Evolutionary conservation across 352 stramenopile genomes (phyloP), one percentile per base, ranked within the genome.

Genomic region (Aphanomyces stellatus): DNA sequence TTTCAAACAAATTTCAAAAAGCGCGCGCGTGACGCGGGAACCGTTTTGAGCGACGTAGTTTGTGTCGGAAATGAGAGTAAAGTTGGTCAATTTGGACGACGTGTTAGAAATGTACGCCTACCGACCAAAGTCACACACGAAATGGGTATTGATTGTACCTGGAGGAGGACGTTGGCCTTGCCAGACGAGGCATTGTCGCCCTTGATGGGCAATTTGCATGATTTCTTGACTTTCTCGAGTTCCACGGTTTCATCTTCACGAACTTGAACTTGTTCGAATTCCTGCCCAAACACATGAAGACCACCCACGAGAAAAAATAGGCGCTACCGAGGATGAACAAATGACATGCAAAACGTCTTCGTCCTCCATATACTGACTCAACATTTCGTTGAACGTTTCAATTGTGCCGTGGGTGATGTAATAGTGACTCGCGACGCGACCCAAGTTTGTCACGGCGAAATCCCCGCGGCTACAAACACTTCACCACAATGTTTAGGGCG

Each of bases 41-140:
- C 96, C 97, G 73, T 99, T 99, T 57, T 99, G 96, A 19, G 95
- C 96, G 5, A 99, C 96, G 79, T 99, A 99, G 69, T 99, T 99
- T 3, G 93, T 99, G 80, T 99, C 98, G 8, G 93, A 98, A 63
- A 98, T 98, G 2, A 99, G 76, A 17, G 97, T 99, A 68, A 99
- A 99, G 59, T 86, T 95, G 13, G 82, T 91, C n/a, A 99, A 78
- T 42, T 88, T 76, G 40, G 87, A 80, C 51, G 41, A 65, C 19
- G n/a, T 62, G 51, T 84, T 77, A 19, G 79, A 86, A 56, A 98
- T 91, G 76, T 91, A 97, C 7, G 76, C 71, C 81, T 75, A 22
- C 76, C 75, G 46, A 91, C 81, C 25, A 91, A 53, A 22, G 46
- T 28, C 19, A 53, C 25, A 8, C 13, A 30, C 11, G 19, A 28